Evolutionary conservation across 2,329 filamentous ascomycete species (phyloP), one percentile per base, ranked within the genome.

Genomic region (Ascomycota sp.): DNA sequence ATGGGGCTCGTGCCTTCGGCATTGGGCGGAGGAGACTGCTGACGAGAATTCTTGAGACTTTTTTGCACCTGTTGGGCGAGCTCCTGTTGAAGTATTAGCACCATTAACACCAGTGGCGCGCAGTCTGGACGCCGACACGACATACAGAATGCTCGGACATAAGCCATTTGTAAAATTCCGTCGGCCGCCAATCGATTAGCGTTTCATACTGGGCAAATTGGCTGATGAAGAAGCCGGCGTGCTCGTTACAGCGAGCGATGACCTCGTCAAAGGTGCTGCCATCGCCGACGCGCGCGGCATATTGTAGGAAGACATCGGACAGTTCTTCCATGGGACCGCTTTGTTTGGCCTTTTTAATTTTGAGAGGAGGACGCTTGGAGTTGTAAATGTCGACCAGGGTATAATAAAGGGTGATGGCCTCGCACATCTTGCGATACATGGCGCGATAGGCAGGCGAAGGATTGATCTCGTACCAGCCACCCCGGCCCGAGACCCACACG

Each of bases 391-490:
- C 65, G 25, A 68, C 53, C 3, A 78, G 45, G 31, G 60, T 63
- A 44, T 77, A 78, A 38, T 80, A 65, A 13, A 79, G 50, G 7
- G 60, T 56, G 9, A 77, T 64, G 2, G 69, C 73, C 43, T 76
- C 61, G 30, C 63, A 58, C 59, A 77, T 76, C 28, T 61, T 55
- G 20, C 61, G 50, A 46, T 65, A 73, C 20, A 68, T 66, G 5
- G 50, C 40, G 30, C 53, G 50, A 45, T 79, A 83, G 3, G 51
- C 46, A 8, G 54, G 43, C n/a, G 64, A 55, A 1, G 77, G 74
- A 21, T 55, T 55, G 25, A 82, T 61, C 42, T 74, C 65, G 43
- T 69, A 80, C 73, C 75, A 81, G 27, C 74, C 75, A 9, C 70
- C 63, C 31, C 56, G 43, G 23, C 47, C 48, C 1, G 43, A 40